These are phyloP conservation scores for Clarkia xantiana DNA, from an alignment of 345 rosid genomes.

Conservation along the genomic window DNA sequence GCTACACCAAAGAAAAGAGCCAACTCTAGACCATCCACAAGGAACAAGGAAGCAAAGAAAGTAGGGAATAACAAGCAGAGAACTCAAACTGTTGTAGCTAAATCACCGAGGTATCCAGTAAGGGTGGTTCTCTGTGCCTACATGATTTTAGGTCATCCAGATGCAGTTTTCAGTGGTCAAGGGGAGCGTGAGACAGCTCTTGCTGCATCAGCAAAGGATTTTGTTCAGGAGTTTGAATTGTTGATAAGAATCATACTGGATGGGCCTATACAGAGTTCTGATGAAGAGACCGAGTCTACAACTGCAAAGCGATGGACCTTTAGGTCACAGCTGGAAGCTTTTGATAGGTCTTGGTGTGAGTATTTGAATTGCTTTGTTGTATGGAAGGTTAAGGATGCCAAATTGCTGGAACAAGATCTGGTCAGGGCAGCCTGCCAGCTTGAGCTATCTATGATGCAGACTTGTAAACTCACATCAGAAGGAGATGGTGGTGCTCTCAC, in stretches of 20 bases:
- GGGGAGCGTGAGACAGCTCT: slow-evolving; percentile 78
- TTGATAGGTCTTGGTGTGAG: slow-evolving; percentile 82
- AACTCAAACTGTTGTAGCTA: slow-evolving; percentile 18
- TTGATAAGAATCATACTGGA: slow-evolving; percentile 53
- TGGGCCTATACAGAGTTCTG: slow-evolving; percentile 53
- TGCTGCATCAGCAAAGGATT: slow-evolving; percentile 49
- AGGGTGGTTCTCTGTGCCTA: slow-evolving; percentile 84
- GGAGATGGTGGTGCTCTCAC: slow-evolving; percentile 47
- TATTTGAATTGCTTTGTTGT: slow-evolving; percentile 77
- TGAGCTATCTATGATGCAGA: slow-evolving; percentile 92
- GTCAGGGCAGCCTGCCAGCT: slow-evolving; percentile 98
- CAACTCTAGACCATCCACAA: slow-evolving; percentile 22
- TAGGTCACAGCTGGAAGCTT: slow-evolving; percentile 58
- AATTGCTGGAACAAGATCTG: slow-evolving; percentile 69
- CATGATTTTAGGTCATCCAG: slow-evolving; percentile 95
- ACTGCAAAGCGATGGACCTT: slow-evolving; percentile 43
- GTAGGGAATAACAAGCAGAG: slow-evolving; percentile 24
- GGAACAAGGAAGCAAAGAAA: slow-evolving; percentile 44
- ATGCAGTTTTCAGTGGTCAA: slow-evolving; percentile 81
- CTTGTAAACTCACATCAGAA: slow-evolving; percentile 60
- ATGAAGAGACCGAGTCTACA: slow-evolving; percentile 29
- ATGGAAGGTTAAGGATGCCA: slow-evolving; percentile 98
- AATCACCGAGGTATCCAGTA: slow-evolving; percentile 65
- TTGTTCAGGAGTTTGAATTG: slow-evolving; percentile 57
- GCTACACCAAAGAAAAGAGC: slow-evolving; percentile 54